phyloP scores from a whole-genome alignment of 129 eudicot genomes.

The Gnaphalium uliginosum region DNA sequence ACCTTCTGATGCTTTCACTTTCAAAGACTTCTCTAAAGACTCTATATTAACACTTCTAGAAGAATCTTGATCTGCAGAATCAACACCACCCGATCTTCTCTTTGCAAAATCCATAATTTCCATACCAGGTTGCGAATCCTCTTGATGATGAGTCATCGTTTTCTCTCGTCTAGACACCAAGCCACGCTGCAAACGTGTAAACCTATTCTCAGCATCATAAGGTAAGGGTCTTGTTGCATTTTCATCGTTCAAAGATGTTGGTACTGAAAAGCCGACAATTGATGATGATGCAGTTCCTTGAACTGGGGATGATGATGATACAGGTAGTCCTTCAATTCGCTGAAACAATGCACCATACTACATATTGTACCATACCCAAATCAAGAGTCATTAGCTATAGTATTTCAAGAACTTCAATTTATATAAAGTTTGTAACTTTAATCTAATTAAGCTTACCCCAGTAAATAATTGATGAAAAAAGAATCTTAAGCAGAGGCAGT shows the following conservation, averaged over 20 bases:
- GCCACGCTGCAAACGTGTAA: constrained; percentile 46
- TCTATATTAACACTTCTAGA: constrained; percentile 31
- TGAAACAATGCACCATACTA: constrained; percentile 48
- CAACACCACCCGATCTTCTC: constrained; percentile 30
- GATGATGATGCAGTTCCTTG: constrained; percentile 35
- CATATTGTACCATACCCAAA: constrained; percentile 13
- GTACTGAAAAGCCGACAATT: constrained; percentile 27
- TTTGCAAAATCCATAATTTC: constrained; percentile 39
- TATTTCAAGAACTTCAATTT: not conserved
- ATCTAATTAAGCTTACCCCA: constrained; percentile 27
- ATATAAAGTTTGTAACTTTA: not conserved
- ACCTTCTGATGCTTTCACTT: constrained; percentile 33
- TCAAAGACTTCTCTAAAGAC: constrained; percentile 31
- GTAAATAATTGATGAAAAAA: constrained; percentile 40
- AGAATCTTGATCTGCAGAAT: constrained; percentile 30
- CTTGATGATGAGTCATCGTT: constrained; percentile 41
- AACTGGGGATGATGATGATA: constrained; percentile 37
- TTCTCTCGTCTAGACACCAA: constrained; percentile 47
- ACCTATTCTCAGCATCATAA: constrained; percentile 43
- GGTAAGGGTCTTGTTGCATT: constrained; percentile 34
- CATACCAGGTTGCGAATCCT: constrained; percentile 42
- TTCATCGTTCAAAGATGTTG: constrained; percentile 26
- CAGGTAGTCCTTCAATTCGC: constrained; percentile 39
- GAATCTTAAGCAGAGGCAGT: constrained; percentile 37
- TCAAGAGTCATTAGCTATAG: not conserved